A percentile compares a stretch with the other conserved stretches of the same genome.
Conservation (phyloP, 179 eudicot species). For the Gypsophila paniculata region DNA sequence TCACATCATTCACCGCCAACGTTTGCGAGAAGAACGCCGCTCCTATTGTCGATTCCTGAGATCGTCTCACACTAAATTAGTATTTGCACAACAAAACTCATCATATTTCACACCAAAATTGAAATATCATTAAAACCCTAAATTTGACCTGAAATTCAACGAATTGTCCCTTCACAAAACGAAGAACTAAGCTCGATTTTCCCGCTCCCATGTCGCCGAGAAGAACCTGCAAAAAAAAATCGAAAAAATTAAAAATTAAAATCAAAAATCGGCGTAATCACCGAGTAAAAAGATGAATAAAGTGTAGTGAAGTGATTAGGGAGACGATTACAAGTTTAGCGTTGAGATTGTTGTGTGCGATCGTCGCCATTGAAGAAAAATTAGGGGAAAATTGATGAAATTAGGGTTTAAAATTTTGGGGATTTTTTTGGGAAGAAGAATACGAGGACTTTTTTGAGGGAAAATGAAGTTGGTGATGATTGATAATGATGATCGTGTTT, state of each 20-base stretch:
- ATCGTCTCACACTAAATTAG: background rate
- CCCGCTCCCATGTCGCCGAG: slow-evolving; percentile 98
- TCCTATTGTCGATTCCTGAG: slow-evolving; percentile 94
- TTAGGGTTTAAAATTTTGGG: slow-evolving; percentile 1
- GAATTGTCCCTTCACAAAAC: slow-evolving; percentile 91
- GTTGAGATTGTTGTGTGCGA: slow-evolving; percentile 74
- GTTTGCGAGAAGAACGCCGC: slow-evolving; percentile 98
- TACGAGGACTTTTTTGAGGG: background rate
- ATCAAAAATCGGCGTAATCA: background rate
- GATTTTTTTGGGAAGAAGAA: background rate
- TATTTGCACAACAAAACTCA: background rate
- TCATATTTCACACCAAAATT: background rate
- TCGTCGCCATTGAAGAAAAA: slow-evolving; percentile 52
- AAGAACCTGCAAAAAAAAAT: slow-evolving; percentile 48
- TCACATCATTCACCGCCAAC: slow-evolving; percentile 72
- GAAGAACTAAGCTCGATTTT: slow-evolving; percentile 82
- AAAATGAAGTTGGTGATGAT: background rate
- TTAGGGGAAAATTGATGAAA: slow-evolving; percentile 2
- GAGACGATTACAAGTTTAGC: slow-evolving; percentile 54
- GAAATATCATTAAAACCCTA: slow-evolving; percentile 8
- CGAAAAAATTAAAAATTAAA: background rate
- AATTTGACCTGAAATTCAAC: slow-evolving; percentile 75
- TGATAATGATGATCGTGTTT: background rate
- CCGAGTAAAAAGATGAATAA: background rate
- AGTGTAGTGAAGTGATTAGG: background rate